These are phyloP conservation scores for Psilocybe cubensis DNA, from an alignment of 768 basidiomycete species.

Conservation along the genomic window DNA sequence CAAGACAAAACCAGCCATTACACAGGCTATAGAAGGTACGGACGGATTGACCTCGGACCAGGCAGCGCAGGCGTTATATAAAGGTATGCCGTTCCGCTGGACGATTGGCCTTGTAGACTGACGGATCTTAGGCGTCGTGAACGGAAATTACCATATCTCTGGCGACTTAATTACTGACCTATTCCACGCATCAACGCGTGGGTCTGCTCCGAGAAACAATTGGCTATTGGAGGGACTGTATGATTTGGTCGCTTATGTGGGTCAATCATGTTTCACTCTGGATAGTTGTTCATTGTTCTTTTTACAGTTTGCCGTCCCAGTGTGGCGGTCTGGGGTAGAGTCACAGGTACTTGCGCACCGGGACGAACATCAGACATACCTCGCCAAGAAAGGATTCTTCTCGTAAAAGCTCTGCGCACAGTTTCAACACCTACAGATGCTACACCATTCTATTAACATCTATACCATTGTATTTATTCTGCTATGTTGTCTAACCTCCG, in stretches of 20 bases:
- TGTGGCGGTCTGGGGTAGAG: constrained; percentile 57
- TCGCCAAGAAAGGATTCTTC: constrained; percentile 48
- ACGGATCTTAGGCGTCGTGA: constrained; percentile 57
- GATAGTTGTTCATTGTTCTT: constrained; percentile 6
- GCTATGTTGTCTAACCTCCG: background rate
- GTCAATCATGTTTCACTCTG: constrained; percentile 23
- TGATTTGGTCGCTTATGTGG: constrained; percentile 49
- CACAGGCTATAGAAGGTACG: constrained; percentile 67
- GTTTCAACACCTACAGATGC: constrained; percentile 5
- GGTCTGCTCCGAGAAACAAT: constrained; percentile 62
- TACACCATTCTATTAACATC: background rate
- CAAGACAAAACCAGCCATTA: constrained; percentile 75
- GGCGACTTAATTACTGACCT: constrained; percentile 68
- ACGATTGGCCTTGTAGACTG: background rate
- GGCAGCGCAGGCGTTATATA: constrained; percentile 62
- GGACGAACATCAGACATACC: constrained; percentile 49
- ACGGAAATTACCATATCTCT: constrained; percentile 75
- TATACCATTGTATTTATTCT: constrained; percentile 1
- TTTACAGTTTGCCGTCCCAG: constrained; percentile 51
- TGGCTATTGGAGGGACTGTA: constrained; percentile 57
- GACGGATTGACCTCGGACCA: constrained; percentile 69
- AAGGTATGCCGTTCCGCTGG: too few species aligned
- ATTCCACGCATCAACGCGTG: constrained; percentile 71
- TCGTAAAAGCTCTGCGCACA: constrained; percentile 12
- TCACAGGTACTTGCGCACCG: constrained; percentile 46